A percentile compares a stretch with the other conserved stretches of the same genome.
Evolutionary conservation across 2,329 filamentous ascomycete species (phyloP).

Genomic region (Thielaviopsis euricoi): DNA sequence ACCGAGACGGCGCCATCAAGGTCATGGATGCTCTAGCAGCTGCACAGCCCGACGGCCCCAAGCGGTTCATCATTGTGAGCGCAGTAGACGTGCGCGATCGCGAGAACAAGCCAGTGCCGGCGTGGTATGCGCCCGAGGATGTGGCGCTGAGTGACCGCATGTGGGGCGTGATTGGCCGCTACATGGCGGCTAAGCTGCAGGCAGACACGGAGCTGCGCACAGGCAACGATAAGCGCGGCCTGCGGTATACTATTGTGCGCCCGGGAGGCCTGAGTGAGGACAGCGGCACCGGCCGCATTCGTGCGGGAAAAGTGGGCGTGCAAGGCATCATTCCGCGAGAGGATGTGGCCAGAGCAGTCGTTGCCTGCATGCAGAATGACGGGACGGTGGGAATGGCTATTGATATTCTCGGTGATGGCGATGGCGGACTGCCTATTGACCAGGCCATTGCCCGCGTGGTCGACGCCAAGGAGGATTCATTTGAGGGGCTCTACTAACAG

Average conservation of each 20-base stretch:
- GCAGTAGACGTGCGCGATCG: constrained; percentile 28
- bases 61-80: constrained; percentile 29
- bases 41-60: constrained; percentile 20
- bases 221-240: constrained; percentile 20
- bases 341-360: constrained; percentile 28
- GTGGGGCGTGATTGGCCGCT: constrained; percentile 23
- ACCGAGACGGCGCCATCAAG: constrained; percentile 28
- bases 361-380: constrained; percentile 23
- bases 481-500: constrained; percentile 16
- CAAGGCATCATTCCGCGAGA: constrained; percentile 22
- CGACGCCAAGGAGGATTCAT: constrained; percentile 19
- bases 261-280: constrained; percentile 25
- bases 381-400: constrained; percentile 25
- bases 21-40: constrained; percentile 27
- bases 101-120: constrained; percentile 20
- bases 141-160: constrained; percentile 20
- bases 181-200: constrained; percentile 26
- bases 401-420: constrained; percentile 24
- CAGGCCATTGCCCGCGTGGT: constrained; percentile 24
- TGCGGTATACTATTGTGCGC: constrained; percentile 30
- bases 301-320: constrained; percentile 25
- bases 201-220: constrained; percentile 24
- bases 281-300: constrained; percentile 21
- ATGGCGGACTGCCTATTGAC: constrained; percentile 18
- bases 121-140: constrained; percentile 27